These are phyloP conservation scores for Parachlorella kessleri DNA, from an alignment of 139 green algal genomes.

Conservation along the genomic window DNA sequence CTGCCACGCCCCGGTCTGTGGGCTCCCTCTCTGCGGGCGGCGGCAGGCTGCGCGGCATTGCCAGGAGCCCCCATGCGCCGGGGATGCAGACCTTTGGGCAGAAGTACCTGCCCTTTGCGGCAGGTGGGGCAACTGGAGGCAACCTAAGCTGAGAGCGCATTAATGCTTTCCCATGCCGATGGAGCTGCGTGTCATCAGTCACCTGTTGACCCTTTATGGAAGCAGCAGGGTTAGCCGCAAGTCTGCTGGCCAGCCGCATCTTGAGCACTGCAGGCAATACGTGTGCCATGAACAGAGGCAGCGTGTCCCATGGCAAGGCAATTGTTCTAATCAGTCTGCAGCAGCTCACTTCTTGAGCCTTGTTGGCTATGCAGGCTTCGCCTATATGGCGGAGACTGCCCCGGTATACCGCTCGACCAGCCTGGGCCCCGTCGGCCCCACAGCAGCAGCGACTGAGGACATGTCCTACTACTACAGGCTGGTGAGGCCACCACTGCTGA, in stretches of 20 bases:
- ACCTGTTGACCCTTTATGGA: neutral
- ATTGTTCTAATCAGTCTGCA: too few species aligned
- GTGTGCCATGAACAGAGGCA: neutral
- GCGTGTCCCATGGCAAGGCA: too few species aligned
- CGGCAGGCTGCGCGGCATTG: neutral
- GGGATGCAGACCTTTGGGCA: slow-evolving; percentile 22
- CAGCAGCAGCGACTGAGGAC: slow-evolving; percentile 29
- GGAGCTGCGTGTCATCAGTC: too few species aligned
- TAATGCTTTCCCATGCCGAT: too few species aligned
- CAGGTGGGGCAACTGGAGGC: too few species aligned
- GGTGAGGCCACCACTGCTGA: too few species aligned
- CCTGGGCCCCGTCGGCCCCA: slow-evolving; percentile 6
- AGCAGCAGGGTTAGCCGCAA: neutral
- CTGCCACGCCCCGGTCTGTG: too few species aligned
- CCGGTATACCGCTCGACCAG: slow-evolving; percentile 9
- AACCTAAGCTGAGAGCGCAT: too few species aligned
- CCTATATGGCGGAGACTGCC: slow-evolving; percentile 10
- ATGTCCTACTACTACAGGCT: slow-evolving; percentile 24
- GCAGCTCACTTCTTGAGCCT: too few species aligned
- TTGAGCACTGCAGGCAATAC: neutral
- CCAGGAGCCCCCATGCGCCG: neutral
- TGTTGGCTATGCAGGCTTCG: slow-evolving; percentile 12
- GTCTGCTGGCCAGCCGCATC: neutral
- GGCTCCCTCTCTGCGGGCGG: too few species aligned
- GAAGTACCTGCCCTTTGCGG: slow-evolving; percentile 36